Evolutionary conservation across 176 grass and related monocot species (phyloP).

Genomic region (Aegilops sharonensis): DNA sequence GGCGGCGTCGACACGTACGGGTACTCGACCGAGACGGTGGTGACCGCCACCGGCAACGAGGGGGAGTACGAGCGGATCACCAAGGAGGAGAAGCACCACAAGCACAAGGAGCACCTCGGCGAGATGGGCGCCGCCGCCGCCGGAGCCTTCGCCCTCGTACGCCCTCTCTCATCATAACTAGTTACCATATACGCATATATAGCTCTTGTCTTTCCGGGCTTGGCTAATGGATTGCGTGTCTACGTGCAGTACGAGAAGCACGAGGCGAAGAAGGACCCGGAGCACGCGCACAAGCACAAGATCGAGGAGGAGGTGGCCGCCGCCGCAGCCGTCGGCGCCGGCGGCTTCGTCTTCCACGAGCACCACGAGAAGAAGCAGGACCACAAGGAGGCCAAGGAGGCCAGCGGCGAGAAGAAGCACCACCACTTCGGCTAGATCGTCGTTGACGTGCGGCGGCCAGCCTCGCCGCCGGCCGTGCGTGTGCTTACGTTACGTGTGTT

Average conservation of each 20-base stretch:
- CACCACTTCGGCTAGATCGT: constrained; percentile 57
- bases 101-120: constrained; percentile 85
- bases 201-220: too few species aligned
- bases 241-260: constrained; percentile 80
- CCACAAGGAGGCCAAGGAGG: constrained; percentile 69
- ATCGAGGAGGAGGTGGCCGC: constrained; percentile 79
- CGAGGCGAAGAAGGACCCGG: constrained; percentile 84
- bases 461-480: neutral
- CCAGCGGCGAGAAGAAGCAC: constrained; percentile 74
- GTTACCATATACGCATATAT: too few species aligned
- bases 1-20: constrained; percentile 22
- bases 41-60: constrained; percentile 29
- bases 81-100: constrained; percentile 88
- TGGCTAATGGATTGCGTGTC: too few species aligned
- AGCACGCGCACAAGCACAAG: constrained; percentile 80
- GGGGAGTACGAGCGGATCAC: constrained; percentile 47
- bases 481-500: neutral
- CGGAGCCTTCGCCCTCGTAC: constrained; percentile 78
- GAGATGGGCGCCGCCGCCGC: constrained; percentile 55
- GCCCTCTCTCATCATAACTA: neutral
- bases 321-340: constrained; percentile 54
- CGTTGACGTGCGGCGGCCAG: neutral
- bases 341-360: constrained; percentile 82
- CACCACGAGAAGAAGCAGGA: constrained; percentile 91
- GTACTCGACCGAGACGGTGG: constrained; percentile 49